Evolutionary conservation across 768 basidiomycete genomes (phyloP), one percentile per base, ranked within the genome.

Genomic region (Baorangia bicolor): DNA sequence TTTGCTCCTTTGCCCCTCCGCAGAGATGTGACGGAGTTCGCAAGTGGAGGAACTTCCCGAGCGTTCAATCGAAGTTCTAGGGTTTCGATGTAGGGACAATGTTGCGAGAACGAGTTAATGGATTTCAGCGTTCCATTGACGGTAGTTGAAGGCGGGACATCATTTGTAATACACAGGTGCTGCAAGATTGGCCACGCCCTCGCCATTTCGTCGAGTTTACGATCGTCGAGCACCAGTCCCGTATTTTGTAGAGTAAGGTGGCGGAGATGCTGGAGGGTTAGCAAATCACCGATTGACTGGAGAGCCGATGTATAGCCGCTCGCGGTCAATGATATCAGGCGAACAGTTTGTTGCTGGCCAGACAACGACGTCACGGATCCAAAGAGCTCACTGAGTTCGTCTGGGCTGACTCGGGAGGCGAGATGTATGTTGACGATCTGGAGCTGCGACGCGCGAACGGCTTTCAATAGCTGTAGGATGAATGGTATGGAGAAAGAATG

Each of bases 111-210:
- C 20, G 49, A 58, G 16, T 8, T 18, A 20, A 64, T 21, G 21
- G 63, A 55, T 14, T 41, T 58, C 30, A 63, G 6, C 6, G 62
- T 63, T 1, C 37, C 51, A 11, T 61, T 43, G 21, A 51, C 33
- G 23, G 51, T 51, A 4, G 38, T 51, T 5, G 49, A 53, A 10
- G 62, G 54, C 14, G 37, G 49, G 23, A 46, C 44, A 10, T 66
- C 61, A 12, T 64, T 60, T 16, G 34, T 54, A 14, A 65, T 53
- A 10, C 46, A 49, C 48, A 66, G 7, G 25, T 60, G 55, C 33
- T 65, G 65, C 35, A 65, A 25, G 34, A 33, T 51, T 7, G 64
- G 58, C 64, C 64, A 65, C 9, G 58, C 58, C 31, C 13, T 61
- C 3, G 54, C 53, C 58, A 64, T 66, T 13, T 59, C 56, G 5